Base-by-base conservation (phyloP, 371 early-diverging fungal species). In the Mortierella sp. region DNA sequence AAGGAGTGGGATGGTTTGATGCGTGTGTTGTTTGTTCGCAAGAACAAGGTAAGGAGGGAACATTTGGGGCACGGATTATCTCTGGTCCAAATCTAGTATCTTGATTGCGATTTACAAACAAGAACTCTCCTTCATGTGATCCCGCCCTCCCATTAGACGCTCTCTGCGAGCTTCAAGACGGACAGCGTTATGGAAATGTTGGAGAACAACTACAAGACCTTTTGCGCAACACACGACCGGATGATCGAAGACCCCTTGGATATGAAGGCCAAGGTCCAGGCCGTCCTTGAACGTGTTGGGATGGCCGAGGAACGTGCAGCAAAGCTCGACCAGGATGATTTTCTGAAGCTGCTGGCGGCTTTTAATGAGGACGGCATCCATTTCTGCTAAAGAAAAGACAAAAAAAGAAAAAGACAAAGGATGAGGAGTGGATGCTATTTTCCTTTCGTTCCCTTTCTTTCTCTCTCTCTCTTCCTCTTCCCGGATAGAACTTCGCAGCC, bases 1-100 rank as follows among this genome's bases (percentile, higher is more conserved):
- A 91, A 95, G 68, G 99, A 99, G 81, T 99, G 98, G 92, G 99
- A 99, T 85, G 98, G 98, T 56, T 75, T 99, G 72, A 83, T 99
- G 77, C 94, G 99, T 67, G 94, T 99, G 61, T 81, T 95, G 53
- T 99, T 99, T 82, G 89, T 90, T 15, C 87, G 99, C 80, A 99
- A 99, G 84, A 97, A 99, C 89, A 99, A 99, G 83, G 87, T 85
- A 75, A 62, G 44, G 64, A 85, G 82, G 53, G 62, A 84, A 43
- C 23, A 37, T 18, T 70, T 77, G 15, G 82, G 76, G 45, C 43
- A 3, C 7, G 30, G 53, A 37, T 65, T 3, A 28, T 6, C 50
- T 12, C 19, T n/a, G n/a, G n/a, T n/a, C n/a, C n/a, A n/a, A n/a
- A n/a, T n/a, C n/a, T n/a, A n/a, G n/a, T n/a, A n/a, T n/a, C n/a